Percentiles rank a stretch among this genome's conserved stretches.
These are phyloP conservation scores for Fusarium sp. DNA, from an alignment of 2,329 filamentous ascomycete genomes.

Conservation along the genomic window DNA sequence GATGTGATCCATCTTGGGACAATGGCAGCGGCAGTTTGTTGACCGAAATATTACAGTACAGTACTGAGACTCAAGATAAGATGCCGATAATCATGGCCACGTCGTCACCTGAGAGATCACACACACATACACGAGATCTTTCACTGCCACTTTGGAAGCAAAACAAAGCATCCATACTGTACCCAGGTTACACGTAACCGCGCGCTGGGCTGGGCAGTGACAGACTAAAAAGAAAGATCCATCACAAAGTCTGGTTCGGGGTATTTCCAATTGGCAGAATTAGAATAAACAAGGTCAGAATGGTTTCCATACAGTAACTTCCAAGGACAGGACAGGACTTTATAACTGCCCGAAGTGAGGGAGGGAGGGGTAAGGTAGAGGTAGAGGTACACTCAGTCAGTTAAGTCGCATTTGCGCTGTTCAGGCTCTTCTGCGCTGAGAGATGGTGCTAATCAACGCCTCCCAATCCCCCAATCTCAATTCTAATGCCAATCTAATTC, in stretches of 20 bases:
- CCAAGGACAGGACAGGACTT: background rate
- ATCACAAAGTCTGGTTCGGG: background rate
- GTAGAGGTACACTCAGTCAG: background rate
- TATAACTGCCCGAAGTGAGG: conserved; percentile 2
- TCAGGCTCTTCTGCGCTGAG: background rate
- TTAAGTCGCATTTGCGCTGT: background rate
- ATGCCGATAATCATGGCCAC: conserved; percentile 12
- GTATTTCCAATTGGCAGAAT: background rate
- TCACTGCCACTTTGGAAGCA: conserved; percentile 24
- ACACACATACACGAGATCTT: conserved; percentile 7
- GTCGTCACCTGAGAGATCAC: conserved; percentile 17
- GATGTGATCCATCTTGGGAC: conserved; percentile 7
- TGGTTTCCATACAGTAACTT: background rate
- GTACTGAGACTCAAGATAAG: background rate
- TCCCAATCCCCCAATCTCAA: conserved; percentile 32
- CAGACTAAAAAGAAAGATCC: background rate
- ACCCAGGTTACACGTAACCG: background rate
- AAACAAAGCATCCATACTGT: conserved; percentile 12
- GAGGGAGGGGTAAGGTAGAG: conserved; percentile 4
- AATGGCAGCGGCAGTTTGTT: conserved; percentile 3
- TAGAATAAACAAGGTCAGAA: conserved; percentile 7
- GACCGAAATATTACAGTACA: background rate
- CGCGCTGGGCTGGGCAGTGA: background rate
- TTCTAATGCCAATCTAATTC: conserved; percentile 8
- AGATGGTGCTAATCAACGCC: conserved; percentile 41